Conservation (phyloP, 345 rosid genomes). For the Erucastrum elatum region DNA sequence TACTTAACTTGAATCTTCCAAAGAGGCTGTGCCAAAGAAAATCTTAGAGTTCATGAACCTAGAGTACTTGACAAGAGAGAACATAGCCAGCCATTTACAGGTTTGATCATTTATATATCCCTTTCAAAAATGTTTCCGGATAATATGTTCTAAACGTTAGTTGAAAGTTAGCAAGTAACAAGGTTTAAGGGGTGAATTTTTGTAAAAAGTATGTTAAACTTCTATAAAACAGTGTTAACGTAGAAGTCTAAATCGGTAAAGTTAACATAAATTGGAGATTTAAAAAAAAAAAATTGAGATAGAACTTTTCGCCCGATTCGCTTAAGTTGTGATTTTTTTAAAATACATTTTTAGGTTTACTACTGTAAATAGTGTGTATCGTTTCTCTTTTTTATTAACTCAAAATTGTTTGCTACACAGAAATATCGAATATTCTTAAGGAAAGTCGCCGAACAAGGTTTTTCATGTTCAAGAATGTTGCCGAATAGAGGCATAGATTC, state of each 20-base stretch:
- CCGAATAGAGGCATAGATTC: slow-evolving; percentile 22
- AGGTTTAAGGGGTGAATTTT: not conserved
- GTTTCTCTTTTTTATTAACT: not conserved
- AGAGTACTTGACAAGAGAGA: slow-evolving; percentile 67
- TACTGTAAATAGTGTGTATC: not conserved
- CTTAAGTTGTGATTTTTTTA: not conserved
- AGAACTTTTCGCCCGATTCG: not conserved
- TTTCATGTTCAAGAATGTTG: not conserved
- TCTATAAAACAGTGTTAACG: not conserved
- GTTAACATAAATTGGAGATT: not conserved
- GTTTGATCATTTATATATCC: slow-evolving; percentile 36
- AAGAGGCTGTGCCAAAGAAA: slow-evolving; percentile 82
- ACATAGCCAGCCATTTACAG: slow-evolving; percentile 83
- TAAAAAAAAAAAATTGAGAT: not conserved
- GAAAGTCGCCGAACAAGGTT: not conserved
- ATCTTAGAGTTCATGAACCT: slow-evolving; percentile 71
- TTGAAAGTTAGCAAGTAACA: not conserved
- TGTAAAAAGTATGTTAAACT: not conserved
- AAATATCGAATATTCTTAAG: not conserved
- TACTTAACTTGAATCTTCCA: slow-evolving; percentile 8
- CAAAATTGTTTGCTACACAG: not conserved
- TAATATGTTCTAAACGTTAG: not conserved
- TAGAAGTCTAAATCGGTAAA: not conserved
- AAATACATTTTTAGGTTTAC: not conserved
- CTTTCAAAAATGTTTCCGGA: not conserved